Conservation (phyloP, 371 early-diverging fungal genomes). For the Neoconidiobolus thromboides region DNA sequence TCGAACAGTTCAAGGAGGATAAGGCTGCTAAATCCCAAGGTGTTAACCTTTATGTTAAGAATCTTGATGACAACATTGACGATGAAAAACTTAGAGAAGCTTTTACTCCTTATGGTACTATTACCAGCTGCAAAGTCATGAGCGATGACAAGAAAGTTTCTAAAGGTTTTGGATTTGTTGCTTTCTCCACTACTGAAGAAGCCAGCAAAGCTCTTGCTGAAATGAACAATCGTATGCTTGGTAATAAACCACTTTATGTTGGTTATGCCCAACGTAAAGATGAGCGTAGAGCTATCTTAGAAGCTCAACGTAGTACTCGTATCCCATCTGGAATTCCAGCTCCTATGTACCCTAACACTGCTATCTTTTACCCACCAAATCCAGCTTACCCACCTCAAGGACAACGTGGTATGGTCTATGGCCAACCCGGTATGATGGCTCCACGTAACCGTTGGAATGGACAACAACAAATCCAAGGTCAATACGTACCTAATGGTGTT, state of each 20-base stretch:
- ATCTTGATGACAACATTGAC: slow-evolving; percentile 88
- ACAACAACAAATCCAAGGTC: background rate
- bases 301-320: slow-evolving; percentile 81
- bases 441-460: slow-evolving; percentile 15
- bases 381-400: slow-evolving; percentile 38
- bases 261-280: slow-evolving; percentile 96
- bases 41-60: slow-evolving; percentile 95
- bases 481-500: slow-evolving; percentile 14
- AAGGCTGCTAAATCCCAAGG: slow-evolving; percentile 94
- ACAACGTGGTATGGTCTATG: slow-evolving; percentile 49
- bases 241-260: slow-evolving; percentile 92
- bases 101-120: slow-evolving; percentile 85
- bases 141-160: slow-evolving; percentile 67
- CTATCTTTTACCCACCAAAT: slow-evolving; percentile 12
- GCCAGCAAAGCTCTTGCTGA: slow-evolving; percentile 80
- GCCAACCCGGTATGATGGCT: slow-evolving; percentile 41
- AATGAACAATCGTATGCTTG: slow-evolving; percentile 81
- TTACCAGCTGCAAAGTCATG: slow-evolving; percentile 96
- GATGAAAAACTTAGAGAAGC: slow-evolving; percentile 89
- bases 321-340: slow-evolving; percentile 23
- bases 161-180: slow-evolving; percentile 81
- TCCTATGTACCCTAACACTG: slow-evolving; percentile 14
- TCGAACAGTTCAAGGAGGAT: slow-evolving; percentile 83
- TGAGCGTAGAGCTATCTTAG: slow-evolving; percentile 76
- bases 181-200: slow-evolving; percentile 79